Evolutionary conservation across 441 rosid genomes (phyloP), one percentile per base, ranked within the genome.

Genomic region (Viola pubescens): DNA sequence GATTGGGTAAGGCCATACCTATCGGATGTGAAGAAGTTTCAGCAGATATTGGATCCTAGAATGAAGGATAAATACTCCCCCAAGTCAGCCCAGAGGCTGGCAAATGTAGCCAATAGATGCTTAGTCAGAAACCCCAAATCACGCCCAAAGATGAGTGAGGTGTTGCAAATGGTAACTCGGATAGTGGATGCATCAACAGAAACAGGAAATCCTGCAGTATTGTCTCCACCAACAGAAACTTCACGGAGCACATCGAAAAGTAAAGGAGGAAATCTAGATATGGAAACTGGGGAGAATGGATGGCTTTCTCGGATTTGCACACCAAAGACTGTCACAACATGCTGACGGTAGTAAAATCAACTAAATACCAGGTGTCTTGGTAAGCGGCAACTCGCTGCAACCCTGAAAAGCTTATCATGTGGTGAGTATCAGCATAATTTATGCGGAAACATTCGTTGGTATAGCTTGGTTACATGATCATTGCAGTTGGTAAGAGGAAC

Each of bases 131-230:
- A 84, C 59, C 80, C 89, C 40, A 92, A 85, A 72, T 57, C 80
- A 45, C 89, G 97, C 37, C 98, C 97, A 6, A 84, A 79, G 82
- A 92, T 92, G 98, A 89, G 96, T 37, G 89, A 89, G 72, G 98
- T 89, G 68, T 71, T 92, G 70, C 85, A 76, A 65, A 81, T 82
- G 94, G 76, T 89, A 68, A 82, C 51, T 42, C 60, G 61, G 67
- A 79, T 89, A 48, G 75, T 69, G 8, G 85, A 77, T 54, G 70
- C 77, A 43, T 71, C 85, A 12, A 50, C 77, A 9, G 80, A 53
- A 58, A 61, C 60, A 0, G 71, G 69, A 62, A 75, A 66, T 57
- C 56, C 60, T 7, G 56, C 2, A 34, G 13, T 49, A 26, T 51
- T 58, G 39, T 39, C 66, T 48, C 37, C 13, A 11, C 60, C 75